Percentiles rank a stretch among this genome's conserved stretches.
These are phyloP conservation scores for Yamadazyma diddensiae DNA, from an alignment of 1,139 yeast species.

Conservation along the genomic window DNA sequence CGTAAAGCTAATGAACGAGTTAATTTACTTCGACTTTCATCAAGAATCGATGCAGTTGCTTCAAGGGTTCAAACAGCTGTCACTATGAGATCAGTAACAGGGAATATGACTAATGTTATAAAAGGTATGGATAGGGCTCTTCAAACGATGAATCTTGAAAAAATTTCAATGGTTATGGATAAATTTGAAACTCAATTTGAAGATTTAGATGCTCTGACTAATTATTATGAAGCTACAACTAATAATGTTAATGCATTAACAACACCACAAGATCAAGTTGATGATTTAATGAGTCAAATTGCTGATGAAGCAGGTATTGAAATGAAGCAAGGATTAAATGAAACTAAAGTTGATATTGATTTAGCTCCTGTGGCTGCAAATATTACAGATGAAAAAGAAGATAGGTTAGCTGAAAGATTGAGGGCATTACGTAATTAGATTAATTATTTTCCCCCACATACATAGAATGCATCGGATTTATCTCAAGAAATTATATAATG, in stretches of 20 bases:
- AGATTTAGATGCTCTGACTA: slow-evolving; percentile 90
- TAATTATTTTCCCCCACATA: neutral
- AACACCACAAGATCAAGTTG: slow-evolving; percentile 96
- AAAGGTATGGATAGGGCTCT: slow-evolving; percentile 96
- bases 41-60: slow-evolving; percentile 94
- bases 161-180: slow-evolving; percentile 93
- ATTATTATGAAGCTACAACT: slow-evolving; percentile 89
- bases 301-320: slow-evolving; percentile 99
- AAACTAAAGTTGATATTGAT: slow-evolving; percentile 45
- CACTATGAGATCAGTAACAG: slow-evolving; percentile 92
- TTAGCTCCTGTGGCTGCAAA: slow-evolving; percentile 41
- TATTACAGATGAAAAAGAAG: slow-evolving; percentile 75
- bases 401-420: slow-evolving; percentile 78
- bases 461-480: too few species aligned
- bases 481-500: too few species aligned
- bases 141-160: slow-evolving; percentile 92
- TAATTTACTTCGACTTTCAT: slow-evolving; percentile 76
- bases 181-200: slow-evolving; percentile 95
- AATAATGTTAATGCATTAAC: slow-evolving; percentile 83
- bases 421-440: slow-evolving; percentile 57
- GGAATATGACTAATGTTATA: slow-evolving; percentile 90
- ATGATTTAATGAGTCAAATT: slow-evolving; percentile 82
- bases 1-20: slow-evolving; percentile 86
- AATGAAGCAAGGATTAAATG: slow-evolving; percentile 74
- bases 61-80: slow-evolving; percentile 96